Evolutionary conservation across 1,284 basidiomycete genomes (phyloP).

Genomic region (Entoloma clypeatum): DNA sequence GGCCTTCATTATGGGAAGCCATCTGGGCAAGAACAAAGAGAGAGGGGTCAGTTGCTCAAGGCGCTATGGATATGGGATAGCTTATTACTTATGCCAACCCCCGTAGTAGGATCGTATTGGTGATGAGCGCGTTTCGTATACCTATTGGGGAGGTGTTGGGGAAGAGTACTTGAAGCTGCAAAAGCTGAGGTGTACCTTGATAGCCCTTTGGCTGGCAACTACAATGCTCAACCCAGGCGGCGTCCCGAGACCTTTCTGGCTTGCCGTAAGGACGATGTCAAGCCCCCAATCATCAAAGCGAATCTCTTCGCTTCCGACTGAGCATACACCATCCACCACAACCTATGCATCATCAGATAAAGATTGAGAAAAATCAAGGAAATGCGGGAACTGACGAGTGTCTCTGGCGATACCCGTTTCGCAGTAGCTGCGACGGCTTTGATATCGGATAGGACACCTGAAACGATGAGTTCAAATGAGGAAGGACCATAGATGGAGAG

Average conservation of each 20-base stretch:
- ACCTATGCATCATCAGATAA: constrained; percentile 41
- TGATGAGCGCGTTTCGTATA: constrained; percentile 65
- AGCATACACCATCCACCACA: constrained; percentile 90
- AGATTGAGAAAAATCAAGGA: background rate
- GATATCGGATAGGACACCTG: constrained; percentile 83
- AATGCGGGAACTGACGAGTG: constrained; percentile 52
- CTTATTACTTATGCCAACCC: constrained; percentile 74
- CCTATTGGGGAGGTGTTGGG: constrained; percentile 32
- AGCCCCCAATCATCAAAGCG: constrained; percentile 92
- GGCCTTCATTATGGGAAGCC: constrained; percentile 91
- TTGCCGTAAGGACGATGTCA: constrained; percentile 87
- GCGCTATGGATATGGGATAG: constrained; percentile 1
- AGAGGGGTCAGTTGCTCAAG: background rate
- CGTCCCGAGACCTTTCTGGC: constrained; percentile 92
- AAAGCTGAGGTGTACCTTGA: constrained; percentile 44
- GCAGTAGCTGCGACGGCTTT: constrained; percentile 78
- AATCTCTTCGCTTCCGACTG: constrained; percentile 95
- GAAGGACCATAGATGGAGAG: background rate
- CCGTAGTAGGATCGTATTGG: constrained; percentile 84
- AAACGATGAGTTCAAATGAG: background rate
- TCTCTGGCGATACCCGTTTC: constrained; percentile 78
- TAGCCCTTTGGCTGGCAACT: constrained; percentile 77
- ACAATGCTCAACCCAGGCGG: constrained; percentile 94
- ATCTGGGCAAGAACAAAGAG: constrained; percentile 39
- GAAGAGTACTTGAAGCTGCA: background rate